These are phyloP conservation scores for Sclerospora graminicola DNA, from an alignment of 352 stramenopile genomes.

Conservation along the genomic window DNA sequence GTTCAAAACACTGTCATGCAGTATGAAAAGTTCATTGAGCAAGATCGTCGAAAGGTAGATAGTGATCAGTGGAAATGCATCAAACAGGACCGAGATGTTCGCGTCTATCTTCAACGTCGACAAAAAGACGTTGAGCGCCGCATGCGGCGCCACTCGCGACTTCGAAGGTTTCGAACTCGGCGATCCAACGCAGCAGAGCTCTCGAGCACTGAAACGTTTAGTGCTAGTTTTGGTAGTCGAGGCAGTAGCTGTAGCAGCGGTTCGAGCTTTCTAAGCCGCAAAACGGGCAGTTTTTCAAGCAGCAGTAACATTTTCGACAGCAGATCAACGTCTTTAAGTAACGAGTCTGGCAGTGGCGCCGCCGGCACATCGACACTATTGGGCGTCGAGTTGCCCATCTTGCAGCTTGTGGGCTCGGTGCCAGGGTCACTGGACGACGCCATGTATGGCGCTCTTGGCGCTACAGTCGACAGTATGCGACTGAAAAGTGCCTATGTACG, in stretches of 20 bases:
- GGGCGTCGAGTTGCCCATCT: constrained; percentile 22
- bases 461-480: constrained; percentile 32
- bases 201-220: constrained; percentile 10
- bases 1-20: constrained; percentile 37
- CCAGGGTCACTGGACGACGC: constrained; percentile 43
- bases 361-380: constrained; percentile 1
- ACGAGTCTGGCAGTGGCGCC: constrained; percentile 10
- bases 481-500: constrained; percentile 39
- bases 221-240: constrained; percentile 14
- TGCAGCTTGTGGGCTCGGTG: constrained; percentile 37
- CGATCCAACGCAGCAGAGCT: constrained; percentile 12
- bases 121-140: constrained; percentile 26
- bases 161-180: constrained; percentile 14
- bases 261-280: constrained; percentile 16
- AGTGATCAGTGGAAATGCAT: constrained; percentile 37
- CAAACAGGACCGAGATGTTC: constrained; percentile 36
- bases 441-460: constrained; percentile 39
- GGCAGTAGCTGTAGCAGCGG: constrained; percentile 20
- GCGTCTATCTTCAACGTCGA: constrained; percentile 32
- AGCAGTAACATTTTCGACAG: constrained; percentile 20
- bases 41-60: constrained; percentile 30
- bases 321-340: constrained; percentile 7
- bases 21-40: constrained; percentile 41
- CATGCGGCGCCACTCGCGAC: constrained; percentile 17
- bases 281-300: constrained; percentile 19